Evolutionary conservation across 2,329 filamentous ascomycete species (phyloP).

Genomic region (Rachicladosporium sp.): DNA sequence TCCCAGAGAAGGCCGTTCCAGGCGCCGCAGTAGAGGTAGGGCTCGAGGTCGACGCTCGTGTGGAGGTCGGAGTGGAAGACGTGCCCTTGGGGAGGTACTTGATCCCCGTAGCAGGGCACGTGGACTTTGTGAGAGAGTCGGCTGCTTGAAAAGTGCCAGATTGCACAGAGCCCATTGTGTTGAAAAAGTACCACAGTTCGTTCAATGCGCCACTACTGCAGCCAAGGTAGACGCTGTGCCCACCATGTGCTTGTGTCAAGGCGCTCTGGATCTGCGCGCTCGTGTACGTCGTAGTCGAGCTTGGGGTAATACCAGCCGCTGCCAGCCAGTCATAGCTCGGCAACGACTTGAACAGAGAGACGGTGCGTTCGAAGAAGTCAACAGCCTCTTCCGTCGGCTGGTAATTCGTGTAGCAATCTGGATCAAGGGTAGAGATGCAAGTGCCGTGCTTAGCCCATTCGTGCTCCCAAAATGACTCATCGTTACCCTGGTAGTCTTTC

Average conservation of each 20-base stretch:
- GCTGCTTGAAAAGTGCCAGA: conserved; percentile 48
- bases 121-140: conserved; percentile 44
- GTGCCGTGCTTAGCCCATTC: conserved; percentile 65
- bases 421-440: conserved; percentile 57
- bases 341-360: conserved; percentile 53
- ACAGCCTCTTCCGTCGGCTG: conserved; percentile 50
- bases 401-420: conserved; percentile 49
- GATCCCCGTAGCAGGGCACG: conserved; percentile 51
- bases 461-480: conserved; percentile 56
- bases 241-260: conserved; percentile 40
- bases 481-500: conserved; percentile 54
- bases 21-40: conserved; percentile 23
- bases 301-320: conserved; percentile 48
- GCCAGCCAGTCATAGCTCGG: conserved; percentile 52
- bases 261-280: conserved; percentile 46
- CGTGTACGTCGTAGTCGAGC: conserved; percentile 45
- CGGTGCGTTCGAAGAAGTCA: conserved; percentile 56
- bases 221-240: conserved; percentile 48
- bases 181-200: conserved; percentile 50
- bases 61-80: conserved; percentile 15
- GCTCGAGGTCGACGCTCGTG: conserved; percentile 23
- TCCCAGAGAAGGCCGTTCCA: conserved; percentile 40
- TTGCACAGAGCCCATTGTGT: conserved; percentile 48
- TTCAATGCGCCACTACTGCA: conserved; percentile 38
- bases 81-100: conserved; percentile 50